Evolutionary conservation across 305 asterid genomes (phyloP).

Genomic region (Fraxinus sp.): DNA sequence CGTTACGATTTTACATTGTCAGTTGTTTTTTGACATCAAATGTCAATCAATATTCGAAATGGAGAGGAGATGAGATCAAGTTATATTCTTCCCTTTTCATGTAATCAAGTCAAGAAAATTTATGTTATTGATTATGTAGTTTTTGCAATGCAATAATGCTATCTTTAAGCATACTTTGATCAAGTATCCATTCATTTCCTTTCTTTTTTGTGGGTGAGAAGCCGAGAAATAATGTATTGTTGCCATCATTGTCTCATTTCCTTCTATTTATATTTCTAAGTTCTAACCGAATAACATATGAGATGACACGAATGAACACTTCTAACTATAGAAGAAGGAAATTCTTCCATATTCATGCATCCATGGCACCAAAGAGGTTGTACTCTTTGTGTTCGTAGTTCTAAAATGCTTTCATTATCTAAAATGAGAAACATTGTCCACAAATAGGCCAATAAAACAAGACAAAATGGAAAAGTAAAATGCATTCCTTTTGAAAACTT

Average conservation of each 20-base stretch:
- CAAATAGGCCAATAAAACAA: background rate
- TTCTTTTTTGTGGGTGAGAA: background rate
- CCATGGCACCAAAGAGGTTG: background rate
- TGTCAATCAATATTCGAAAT: background rate
- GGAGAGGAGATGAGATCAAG: slow-evolving; percentile 18
- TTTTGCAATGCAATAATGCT: slow-evolving; percentile 2
- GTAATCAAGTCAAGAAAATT: slow-evolving; percentile 14
- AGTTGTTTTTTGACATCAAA: background rate
- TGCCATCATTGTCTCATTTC: background rate
- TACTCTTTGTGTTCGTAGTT: background rate
- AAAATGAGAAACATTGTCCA: no score
- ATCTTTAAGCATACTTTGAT: background rate
- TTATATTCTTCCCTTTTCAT: slow-evolving; percentile 20
- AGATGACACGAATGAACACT: background rate
- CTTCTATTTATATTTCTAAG: background rate
- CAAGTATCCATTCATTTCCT: background rate
- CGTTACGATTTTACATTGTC: no score
- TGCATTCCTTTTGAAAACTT: background rate
- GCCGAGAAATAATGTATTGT: background rate
- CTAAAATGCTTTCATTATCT: no score
- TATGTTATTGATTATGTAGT: slow-evolving; percentile 5
- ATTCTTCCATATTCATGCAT: background rate
- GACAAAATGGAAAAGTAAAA: background rate
- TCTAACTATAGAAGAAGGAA: no score
- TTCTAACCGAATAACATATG: background rate